phyloP scores from a whole-genome alignment of 2,329 filamentous ascomycete species.

The Aureobasidium subglaciale region DNA sequence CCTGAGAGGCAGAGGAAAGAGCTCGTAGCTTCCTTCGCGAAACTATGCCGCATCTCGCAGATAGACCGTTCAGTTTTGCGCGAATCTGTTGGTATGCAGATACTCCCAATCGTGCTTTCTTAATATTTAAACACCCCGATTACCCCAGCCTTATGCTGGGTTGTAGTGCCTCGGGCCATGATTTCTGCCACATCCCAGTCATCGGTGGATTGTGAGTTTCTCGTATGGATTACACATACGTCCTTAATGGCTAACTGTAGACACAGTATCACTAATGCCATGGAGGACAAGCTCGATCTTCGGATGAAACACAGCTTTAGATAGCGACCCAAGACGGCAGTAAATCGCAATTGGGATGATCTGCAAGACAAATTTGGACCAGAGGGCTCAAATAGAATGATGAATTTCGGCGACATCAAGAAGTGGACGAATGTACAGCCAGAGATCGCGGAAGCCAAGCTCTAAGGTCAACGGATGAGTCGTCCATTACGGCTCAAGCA shows the following conservation, averaged over 20 bases:
- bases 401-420: conserved; percentile 11
- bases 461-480: too few species aligned
- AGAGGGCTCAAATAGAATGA: conserved; percentile 27
- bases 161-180: conserved; percentile 47
- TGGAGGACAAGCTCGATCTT: conserved; percentile 41
- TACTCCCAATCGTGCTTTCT: conserved; percentile 48
- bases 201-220: conserved; percentile 43
- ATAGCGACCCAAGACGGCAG: conserved; percentile 47
- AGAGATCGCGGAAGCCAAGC: conserved; percentile 2
- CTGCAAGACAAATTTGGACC: conserved; percentile 12
- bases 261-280: conserved; percentile 41
- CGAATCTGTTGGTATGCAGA: conserved; percentile 54
- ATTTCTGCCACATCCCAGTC: conserved; percentile 47
- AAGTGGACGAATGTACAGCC: conserved; percentile 9
- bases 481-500: too few species aligned
- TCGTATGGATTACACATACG: conserved; percentile 47
- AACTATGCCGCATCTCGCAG: conserved; percentile 47
- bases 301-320: conserved; percentile 38
- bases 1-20: conserved; percentile 42
- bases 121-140: conserved; percentile 45
- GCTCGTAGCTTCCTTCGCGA: conserved; percentile 40
- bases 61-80: conserved; percentile 43
- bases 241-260: conserved; percentile 41
- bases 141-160: conserved; percentile 40
- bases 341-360: conserved; percentile 40